These are phyloP conservation scores for Chrysopogon serrulatus DNA, from an alignment of 176 grass and related monocot genomes.

Conservation along the genomic window DNA sequence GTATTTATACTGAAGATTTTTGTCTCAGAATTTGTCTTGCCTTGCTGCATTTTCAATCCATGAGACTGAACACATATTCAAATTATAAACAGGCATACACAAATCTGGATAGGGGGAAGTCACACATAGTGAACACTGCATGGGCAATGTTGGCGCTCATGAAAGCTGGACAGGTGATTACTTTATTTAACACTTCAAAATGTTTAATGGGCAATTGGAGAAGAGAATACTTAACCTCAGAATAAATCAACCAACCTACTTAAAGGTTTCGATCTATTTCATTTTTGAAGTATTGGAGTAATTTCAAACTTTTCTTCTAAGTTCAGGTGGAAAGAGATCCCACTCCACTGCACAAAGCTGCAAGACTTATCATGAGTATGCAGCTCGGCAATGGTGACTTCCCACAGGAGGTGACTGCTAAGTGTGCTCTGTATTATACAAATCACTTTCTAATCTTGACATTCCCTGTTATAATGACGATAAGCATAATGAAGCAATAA, in stretches of 20 bases:
- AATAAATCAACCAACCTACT: neutral
- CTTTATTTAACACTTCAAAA: neutral
- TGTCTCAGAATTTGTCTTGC: neutral
- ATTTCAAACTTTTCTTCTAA: slow-evolving; percentile 5
- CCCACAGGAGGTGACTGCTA: slow-evolving; percentile 62
- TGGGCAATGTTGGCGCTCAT: slow-evolving; percentile 76
- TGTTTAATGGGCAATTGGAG: neutral
- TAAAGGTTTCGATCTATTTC: slow-evolving; percentile 1
- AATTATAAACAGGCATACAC: slow-evolving; percentile 60
- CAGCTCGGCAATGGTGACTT: slow-evolving; percentile 67
- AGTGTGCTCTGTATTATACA: neutral
- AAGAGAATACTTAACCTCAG: neutral
- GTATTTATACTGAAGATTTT: neutral
- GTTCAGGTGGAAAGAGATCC: slow-evolving; percentile 52
- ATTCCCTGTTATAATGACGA: neutral
- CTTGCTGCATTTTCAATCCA: slow-evolving; percentile 1
- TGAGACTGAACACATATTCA: neutral
- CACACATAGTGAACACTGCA: slow-evolving; percentile 68
- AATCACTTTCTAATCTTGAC: neutral
- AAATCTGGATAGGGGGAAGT: slow-evolving; percentile 52
- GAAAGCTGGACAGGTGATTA: slow-evolving; percentile 74
- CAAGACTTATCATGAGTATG: slow-evolving; percentile 50
- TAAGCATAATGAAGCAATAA: neutral
- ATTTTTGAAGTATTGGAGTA: neutral
- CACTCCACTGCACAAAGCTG: slow-evolving; percentile 58